Conservation (phyloP, 2,329 filamentous ascomycete genomes). For the Elsinoe ampelina region DNA sequence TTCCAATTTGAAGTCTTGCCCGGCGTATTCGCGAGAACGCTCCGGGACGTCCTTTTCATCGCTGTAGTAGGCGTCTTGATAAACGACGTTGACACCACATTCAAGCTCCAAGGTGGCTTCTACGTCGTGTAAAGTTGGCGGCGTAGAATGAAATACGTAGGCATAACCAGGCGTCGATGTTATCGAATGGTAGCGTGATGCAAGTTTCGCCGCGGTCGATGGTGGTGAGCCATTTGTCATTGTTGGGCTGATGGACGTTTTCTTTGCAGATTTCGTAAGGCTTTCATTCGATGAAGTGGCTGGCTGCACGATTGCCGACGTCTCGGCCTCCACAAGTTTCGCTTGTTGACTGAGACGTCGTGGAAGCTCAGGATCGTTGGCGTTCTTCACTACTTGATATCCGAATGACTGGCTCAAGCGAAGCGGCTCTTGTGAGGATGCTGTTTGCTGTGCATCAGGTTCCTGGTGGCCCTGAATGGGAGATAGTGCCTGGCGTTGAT, state of each 20-base stretch:
- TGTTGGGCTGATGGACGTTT: constrained; percentile 4
- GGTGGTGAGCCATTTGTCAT: not conserved
- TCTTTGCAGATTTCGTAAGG: not conserved
- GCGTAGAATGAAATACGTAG: constrained; percentile 29
- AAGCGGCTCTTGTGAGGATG: constrained; percentile 14
- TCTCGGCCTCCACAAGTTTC: constrained; percentile 36
- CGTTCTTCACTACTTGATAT: constrained; percentile 71
- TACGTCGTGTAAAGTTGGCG: constrained; percentile 40
- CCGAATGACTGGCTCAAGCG: constrained; percentile 34
- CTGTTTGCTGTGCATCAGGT: constrained; percentile 22
- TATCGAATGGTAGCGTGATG: not conserved
- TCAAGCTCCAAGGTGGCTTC: constrained; percentile 47
- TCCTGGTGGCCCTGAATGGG: constrained; percentile 17
- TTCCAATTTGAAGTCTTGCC: constrained; percentile 70
- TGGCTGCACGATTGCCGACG: constrained; percentile 20
- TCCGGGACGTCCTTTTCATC: constrained; percentile 74
- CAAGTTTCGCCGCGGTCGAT: not conserved
- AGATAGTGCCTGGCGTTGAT: not conserved
- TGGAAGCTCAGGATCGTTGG: constrained; percentile 54
- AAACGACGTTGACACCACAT: constrained; percentile 59
- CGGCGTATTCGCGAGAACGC: constrained; percentile 71
- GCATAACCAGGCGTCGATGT: constrained; percentile 15
- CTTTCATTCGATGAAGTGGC: not conserved
- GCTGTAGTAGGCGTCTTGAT: constrained; percentile 80
- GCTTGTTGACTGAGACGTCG: constrained; percentile 58